Evolutionary conservation across 2,329 filamentous ascomycete species (phyloP), one percentile per base, ranked within the genome.

Genomic region (Dactylellina haptotyla): DNA sequence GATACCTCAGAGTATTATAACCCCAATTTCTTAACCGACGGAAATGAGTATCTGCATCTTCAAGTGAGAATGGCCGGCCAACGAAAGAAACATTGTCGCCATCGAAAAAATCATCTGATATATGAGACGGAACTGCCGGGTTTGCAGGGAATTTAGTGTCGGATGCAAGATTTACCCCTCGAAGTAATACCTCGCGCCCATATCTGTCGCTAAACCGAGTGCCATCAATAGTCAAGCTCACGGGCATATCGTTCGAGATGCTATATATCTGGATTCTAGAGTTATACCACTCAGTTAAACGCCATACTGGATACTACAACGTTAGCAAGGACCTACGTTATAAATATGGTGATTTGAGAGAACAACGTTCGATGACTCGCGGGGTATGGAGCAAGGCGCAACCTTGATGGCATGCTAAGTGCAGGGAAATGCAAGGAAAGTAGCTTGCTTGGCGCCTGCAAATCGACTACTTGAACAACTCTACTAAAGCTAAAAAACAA

Each of bases 1-100:
- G 85, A 81, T 99, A 99, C 79, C 95, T 87, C 77, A 99, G 93
- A 0, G 92, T 93, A 81, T 98, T 99, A 85, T 96, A 99, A 12
- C 95, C 95, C 84, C 90, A 97, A 78, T 90, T 89, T 78, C 90
- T 91, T 76, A 99, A 82, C 45, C 93, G 87, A 10, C 91, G 87
- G 81, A 99, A 97, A 80, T 99, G 95, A 14, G 87, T 84, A 78
- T 92, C 89, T 0, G 95, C 92, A 76, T 97, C 92, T 54, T 91
- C 87, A 51, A 91, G 85, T 2, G 89, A 84, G 77, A 99, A 99
- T 0, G 95, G 95, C 1, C 93, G 87, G 71, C 88, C 87, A 76
- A 94, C 90, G 79, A 99, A 99, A 20, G 90, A 93, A 75, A 98
- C 91, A 76, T 89, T 88, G 81, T 99, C 94, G 78, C 90, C 93